Conservation (phyloP, 805 yeast species). For the Schwanniomyces occidentalis region DNA sequence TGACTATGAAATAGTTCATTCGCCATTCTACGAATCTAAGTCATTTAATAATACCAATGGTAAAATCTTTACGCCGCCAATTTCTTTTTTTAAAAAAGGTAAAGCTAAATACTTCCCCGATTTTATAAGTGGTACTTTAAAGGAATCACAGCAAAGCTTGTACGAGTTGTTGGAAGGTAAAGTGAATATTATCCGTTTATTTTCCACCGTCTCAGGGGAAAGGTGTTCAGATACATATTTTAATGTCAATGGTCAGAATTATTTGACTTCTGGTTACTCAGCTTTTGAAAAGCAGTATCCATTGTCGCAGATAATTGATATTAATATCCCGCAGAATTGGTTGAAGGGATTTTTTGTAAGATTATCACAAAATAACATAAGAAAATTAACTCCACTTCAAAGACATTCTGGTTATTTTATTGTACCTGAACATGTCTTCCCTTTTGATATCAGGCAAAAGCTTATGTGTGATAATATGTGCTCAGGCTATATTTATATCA, state of each 20-base stretch:
- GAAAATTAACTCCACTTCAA: slow-evolving; percentile 43
- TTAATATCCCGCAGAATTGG: slow-evolving; percentile 73
- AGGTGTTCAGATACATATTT: slow-evolving; percentile 64
- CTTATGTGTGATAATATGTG: slow-evolving; percentile 71
- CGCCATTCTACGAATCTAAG: slow-evolving; percentile 45
- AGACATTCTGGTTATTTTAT: slow-evolving; percentile 63
- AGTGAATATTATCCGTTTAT: slow-evolving; percentile 64
- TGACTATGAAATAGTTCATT: slow-evolving; percentile 43
- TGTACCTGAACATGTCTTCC: slow-evolving; percentile 58
- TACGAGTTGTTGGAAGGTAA: slow-evolving; percentile 45
- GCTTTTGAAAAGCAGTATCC: slow-evolving; percentile 46
- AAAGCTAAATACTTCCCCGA: slow-evolving; percentile 84
- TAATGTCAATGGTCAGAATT: slow-evolving; percentile 42
- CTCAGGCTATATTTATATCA: slow-evolving; percentile 79
- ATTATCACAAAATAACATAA: slow-evolving; percentile 44
- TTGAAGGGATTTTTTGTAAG: slow-evolving; percentile 64
- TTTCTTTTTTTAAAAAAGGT: slow-evolving; percentile 71
- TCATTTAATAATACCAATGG: slow-evolving; percentile 73
- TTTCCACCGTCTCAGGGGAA: slow-evolving; percentile 70
- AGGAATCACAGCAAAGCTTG: slow-evolving; percentile 36
- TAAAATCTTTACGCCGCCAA: slow-evolving; percentile 80
- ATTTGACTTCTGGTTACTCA: slow-evolving; percentile 36
- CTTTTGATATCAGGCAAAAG: slow-evolving; percentile 55
- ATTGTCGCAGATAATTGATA: slow-evolving; percentile 68
- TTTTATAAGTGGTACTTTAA: slow-evolving; percentile 56